Percentiles rank a stretch among this genome's conserved stretches.
Conservation (phyloP, 129 eudicot species). For the Pittosporum tobira region DNA sequence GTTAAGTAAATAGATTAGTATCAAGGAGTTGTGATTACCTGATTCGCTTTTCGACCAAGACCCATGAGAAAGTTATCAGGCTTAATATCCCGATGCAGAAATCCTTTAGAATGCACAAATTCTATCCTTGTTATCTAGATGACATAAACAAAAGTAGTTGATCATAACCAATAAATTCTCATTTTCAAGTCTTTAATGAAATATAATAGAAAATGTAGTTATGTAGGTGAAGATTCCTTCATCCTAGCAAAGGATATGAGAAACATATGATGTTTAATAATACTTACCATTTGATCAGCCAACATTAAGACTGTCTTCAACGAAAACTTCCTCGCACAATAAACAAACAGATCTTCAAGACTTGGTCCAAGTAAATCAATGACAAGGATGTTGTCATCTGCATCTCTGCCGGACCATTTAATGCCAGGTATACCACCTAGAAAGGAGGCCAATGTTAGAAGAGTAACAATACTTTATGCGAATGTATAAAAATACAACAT, state of each 20-base stretch:
- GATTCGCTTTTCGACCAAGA: constrained; percentile 96
- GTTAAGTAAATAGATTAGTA: not conserved
- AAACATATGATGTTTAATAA: not conserved
- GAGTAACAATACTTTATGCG: not conserved
- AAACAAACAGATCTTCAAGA: constrained; percentile 89
- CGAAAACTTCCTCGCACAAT: constrained; percentile 88
- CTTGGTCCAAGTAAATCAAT: constrained; percentile 94
- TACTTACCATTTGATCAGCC: constrained; percentile 95
- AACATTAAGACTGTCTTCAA: constrained; percentile 90
- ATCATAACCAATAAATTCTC: not conserved
- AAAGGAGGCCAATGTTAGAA: constrained; percentile 6
- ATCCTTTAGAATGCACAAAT: constrained; percentile 90
- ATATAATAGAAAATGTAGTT: no score
- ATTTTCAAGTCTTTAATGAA: not conserved
- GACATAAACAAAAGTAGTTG: not conserved
- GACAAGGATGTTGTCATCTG: constrained; percentile 83
- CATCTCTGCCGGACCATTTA: constrained; percentile 95
- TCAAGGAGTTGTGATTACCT: constrained; percentile 35
- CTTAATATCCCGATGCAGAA: constrained; percentile 90
- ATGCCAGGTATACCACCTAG: constrained; percentile 87
- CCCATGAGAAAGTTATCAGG: constrained; percentile 99
- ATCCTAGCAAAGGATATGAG: no score
- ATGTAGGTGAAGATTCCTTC: no score
- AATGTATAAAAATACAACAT: not conserved
- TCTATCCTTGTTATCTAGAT: constrained; percentile 86